Evolutionary conservation across 1,139 yeast species (phyloP), one percentile per base, ranked within the genome.

Genomic region (Lodderomyces pseudojiufengensis): DNA sequence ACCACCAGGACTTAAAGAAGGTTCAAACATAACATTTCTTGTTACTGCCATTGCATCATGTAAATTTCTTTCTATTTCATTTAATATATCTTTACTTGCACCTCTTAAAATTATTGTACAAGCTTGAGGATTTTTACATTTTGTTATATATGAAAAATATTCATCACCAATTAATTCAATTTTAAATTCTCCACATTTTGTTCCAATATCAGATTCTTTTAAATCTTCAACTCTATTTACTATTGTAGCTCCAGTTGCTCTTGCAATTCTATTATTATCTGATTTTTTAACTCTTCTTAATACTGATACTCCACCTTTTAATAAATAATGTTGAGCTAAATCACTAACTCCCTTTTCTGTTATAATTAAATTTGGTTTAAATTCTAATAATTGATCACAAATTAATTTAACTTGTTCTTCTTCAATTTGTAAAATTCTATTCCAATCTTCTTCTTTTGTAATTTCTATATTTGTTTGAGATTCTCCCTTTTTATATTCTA

Each of bases 31-130:
- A 32, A 94, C 97, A 56, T 94, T 94, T 61, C 97, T 80, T 16
- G 98, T 82, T 36, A 92, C 98, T 5, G 97, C 92, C 95, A 94
- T 86, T 33, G 99, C 98, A 63, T 94, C 99, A 58, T 92, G 97
- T 56, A 94, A 73, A 60, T 94, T 94, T 59, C 99, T 82, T 59
- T 94, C 98, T 53, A 94, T 80, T 70, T 94, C 98, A 61, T 88
- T 88, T 52, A 94, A 72, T 42, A 94, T 90, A 60, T 94, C 99
- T 67, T 92, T 94, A 11, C 97, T 88, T 24, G 97, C 96, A 26
- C 99, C 99, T 53, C 98, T 79, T 50, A 94, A 74, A 51, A 92
- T 63, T 35, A 94, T 76, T 1, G 98, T 88, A 68, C 98, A 94
- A 1, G 99, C 98, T 47, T 80, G 82, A 36, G 98, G 97, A 37